These are phyloP conservation scores for Fusarium compactum DNA, from an alignment of 2,329 filamentous ascomycete genomes.

Conservation along the genomic window DNA sequence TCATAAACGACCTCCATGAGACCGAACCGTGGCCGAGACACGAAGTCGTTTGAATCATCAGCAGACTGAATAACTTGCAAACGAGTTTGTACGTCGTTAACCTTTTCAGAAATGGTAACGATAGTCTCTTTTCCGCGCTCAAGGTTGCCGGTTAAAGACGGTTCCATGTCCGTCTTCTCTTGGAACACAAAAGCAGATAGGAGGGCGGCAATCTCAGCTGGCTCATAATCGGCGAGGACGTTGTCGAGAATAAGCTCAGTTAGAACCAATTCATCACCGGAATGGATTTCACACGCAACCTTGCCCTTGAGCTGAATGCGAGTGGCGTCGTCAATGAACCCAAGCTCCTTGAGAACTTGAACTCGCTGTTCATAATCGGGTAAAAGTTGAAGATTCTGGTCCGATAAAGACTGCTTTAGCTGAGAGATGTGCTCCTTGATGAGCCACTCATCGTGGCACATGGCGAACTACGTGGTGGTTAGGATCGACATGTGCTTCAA, in stretches of 20 bases:
- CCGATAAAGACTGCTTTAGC: conserved; percentile 88
- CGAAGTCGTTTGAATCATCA: conserved; percentile 94
- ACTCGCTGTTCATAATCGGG: conserved; percentile 98
- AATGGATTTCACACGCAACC: conserved; percentile 98
- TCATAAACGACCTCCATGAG: conserved; percentile 98
- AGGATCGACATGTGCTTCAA: conserved; percentile 11
- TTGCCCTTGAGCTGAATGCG: conserved; percentile 97
- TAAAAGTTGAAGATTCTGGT: conserved; percentile 94
- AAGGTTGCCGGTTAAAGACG: conserved; percentile 83
- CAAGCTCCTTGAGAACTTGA: conserved; percentile 88
- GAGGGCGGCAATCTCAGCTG: conserved; percentile 94
- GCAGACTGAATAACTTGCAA: conserved; percentile 92
- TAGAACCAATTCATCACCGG: conserved; percentile 93
- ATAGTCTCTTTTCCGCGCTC: conserved; percentile 88
- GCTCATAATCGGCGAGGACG: conserved; percentile 92
- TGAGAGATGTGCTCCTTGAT: conserved; percentile 93
- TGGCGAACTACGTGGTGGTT: conserved; percentile 77
- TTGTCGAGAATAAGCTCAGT: conserved; percentile 98
- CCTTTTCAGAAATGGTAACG: conserved; percentile 89
- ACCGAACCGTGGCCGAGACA: conserved; percentile 87
- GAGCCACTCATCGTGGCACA: conserved; percentile 97
- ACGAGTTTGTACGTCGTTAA: conserved; percentile 88
- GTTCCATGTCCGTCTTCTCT: conserved; percentile 88
- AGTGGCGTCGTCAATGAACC: conserved; percentile 87
- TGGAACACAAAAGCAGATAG: conserved; percentile 97